Conservation (phyloP, 2,329 filamentous ascomycete genomes). For the Fusarium praegraminearum region DNA sequence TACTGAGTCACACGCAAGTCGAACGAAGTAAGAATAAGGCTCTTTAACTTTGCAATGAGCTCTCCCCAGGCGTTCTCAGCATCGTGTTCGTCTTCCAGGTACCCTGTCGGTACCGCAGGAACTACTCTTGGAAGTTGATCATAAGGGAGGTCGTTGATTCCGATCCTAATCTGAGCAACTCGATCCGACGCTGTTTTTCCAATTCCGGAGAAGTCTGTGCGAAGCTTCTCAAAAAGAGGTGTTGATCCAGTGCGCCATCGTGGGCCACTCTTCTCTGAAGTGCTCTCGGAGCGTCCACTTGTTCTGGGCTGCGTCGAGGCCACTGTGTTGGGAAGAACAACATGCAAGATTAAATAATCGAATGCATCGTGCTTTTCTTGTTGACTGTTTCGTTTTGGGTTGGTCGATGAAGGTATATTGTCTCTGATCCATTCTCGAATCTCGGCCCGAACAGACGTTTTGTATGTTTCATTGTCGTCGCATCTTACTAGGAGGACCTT, state of each 20-base stretch:
- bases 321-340: conserved; percentile 87
- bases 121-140: conserved; percentile 72
- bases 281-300: conserved; percentile 65
- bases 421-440: conserved; percentile 92
- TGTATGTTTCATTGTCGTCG: conserved; percentile 96
- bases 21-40: conserved; percentile 87
- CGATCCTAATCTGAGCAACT: conserved; percentile 86
- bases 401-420: conserved; percentile 71
- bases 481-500: conserved; percentile 91
- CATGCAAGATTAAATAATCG: conserved; percentile 94
- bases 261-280: conserved; percentile 76
- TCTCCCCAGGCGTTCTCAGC: conserved; percentile 86
- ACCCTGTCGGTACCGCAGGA: conserved; percentile 71
- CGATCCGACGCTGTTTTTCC: conserved; percentile 79
- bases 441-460: conserved; percentile 78
- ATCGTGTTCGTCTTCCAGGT: conserved; percentile 80
- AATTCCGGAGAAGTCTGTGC: conserved; percentile 86
- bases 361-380: conserved; percentile 96
- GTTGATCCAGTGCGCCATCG: conserved; percentile 84
- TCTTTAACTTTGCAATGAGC: conserved; percentile 86
- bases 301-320: conserved; percentile 82
- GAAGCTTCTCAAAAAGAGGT: conserved; percentile 89
- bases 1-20: conserved; percentile 92
- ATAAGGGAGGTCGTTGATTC: conserved; percentile 75
- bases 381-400: conserved; percentile 68